Evolutionary conservation across 1,139 yeast genomes (phyloP).

Genomic region (Nakaseomyces delphensis): DNA sequence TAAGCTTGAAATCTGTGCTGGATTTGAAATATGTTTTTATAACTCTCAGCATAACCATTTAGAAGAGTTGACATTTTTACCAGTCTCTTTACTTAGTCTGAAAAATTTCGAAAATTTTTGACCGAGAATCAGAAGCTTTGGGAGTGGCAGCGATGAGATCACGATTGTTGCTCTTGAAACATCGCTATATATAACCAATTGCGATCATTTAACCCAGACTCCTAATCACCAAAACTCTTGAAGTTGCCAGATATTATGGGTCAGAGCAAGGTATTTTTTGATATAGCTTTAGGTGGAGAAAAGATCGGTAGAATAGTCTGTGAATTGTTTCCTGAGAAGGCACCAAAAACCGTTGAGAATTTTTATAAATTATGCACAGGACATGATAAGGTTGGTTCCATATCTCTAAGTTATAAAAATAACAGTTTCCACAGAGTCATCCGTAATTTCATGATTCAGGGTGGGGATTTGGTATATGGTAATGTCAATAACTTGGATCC

Average conservation of each 20-base stretch:
- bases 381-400: slow-evolving; percentile 27
- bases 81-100: too few species aligned
- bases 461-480: slow-evolving; percentile 51
- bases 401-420: slow-evolving; percentile 34
- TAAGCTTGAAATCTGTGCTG: too few species aligned
- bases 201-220: too few species aligned
- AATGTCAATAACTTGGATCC: slow-evolving; percentile 30
- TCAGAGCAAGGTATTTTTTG: slow-evolving; percentile 41
- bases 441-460: slow-evolving; percentile 73
- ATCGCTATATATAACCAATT: too few species aligned
- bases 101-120: too few species aligned
- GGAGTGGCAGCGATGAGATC: too few species aligned
- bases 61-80: too few species aligned
- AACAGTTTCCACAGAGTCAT: slow-evolving; percentile 59
- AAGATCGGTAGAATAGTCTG: slow-evolving; percentile 57
- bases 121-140: too few species aligned
- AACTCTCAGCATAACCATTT: too few species aligned
- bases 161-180: too few species aligned
- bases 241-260: background rate
- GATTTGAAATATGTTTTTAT: too few species aligned
- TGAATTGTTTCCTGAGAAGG: slow-evolving; percentile 42
- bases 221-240: too few species aligned
- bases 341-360: slow-evolving; percentile 54
- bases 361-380: slow-evolving; percentile 42
- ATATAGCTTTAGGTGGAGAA: slow-evolving; percentile 42